Evolutionary conservation across 2,329 filamentous ascomycete genomes (phyloP), one percentile per base, ranked within the genome.

Genomic region (Alternaria conjuncta): DNA sequence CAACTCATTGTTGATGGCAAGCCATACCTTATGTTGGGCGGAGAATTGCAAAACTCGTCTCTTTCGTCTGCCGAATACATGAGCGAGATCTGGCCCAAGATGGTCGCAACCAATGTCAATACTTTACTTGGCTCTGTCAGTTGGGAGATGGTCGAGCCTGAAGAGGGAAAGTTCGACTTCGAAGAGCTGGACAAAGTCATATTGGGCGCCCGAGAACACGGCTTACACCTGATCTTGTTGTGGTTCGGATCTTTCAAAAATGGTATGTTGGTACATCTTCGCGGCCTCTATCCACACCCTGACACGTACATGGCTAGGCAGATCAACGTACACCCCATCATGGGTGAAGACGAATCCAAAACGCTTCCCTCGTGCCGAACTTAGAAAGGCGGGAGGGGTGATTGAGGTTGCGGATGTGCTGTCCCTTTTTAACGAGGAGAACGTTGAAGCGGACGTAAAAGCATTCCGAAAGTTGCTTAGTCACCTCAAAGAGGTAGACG

Each of bases 171-270:
- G 2, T 85, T 84, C 60, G 75, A 81, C 56, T 84, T 84, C 53
- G 55, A 66, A 3, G 78, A 82, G 55, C 68, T 85, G 9, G 82
- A 84, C 44, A 69, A 77, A 44, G 68, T 82, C 26, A 78, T 84
- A 30, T 15, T 70, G 2, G 80, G 70, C 47, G 82, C 82, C 7
- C 71, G 81, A 15, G 63, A 71, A 44, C 75, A 83, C 65, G 77
- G 68, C 4, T 64, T 84, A 25, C 77, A 78, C 36, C 69, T 85
- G 12, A 73, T 84, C 0, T 64, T 84, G 28, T 68, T 84, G 10
- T 85, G 83, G 83, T 84, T 85, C 68, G 83, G 82, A 7, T 80
- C 79, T 15, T 85, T 82, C 73, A 84, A 85, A 68, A 85, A 84
- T 69, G 83, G 70, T 30, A 56, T 68, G 10, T 73, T 63, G 9